Evolutionary conservation across 768 basidiomycete species (phyloP).

Genomic region (Hericium coralloides): DNA sequence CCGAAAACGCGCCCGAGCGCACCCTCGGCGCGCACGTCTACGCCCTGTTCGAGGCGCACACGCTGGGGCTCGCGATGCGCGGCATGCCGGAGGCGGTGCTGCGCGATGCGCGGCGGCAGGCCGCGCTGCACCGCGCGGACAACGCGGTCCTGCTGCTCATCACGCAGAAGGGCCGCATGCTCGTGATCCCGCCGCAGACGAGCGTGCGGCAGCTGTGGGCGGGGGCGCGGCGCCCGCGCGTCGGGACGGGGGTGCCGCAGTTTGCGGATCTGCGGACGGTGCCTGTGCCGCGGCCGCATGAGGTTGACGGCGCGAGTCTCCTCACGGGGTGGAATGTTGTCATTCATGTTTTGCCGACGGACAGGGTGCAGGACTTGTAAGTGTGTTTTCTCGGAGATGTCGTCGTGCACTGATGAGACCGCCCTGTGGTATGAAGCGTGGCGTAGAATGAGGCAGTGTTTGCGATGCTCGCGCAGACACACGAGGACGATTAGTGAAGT

Average conservation of each 20-base stretch:
- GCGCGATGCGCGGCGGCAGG: not conserved
- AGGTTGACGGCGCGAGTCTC: not conserved
- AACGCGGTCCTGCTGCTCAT: not conserved
- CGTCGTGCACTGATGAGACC: too few species aligned
- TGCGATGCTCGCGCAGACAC: too few species aligned
- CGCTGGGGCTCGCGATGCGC: not conserved
- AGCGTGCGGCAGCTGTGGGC: not conserved
- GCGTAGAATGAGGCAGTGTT: too few species aligned
- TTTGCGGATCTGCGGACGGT: not conserved
- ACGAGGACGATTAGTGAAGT: too few species aligned
- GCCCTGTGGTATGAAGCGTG: too few species aligned
- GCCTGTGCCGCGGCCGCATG: not conserved
- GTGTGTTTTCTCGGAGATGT: not conserved
- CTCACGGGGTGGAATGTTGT: not conserved
- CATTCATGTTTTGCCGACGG: not conserved
- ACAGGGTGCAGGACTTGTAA: not conserved
- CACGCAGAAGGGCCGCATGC: not conserved
- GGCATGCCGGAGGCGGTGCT: not conserved
- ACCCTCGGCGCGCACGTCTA: not conserved
- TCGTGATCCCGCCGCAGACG: not conserved
- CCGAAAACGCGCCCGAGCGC: not conserved
- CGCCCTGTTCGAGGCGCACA: not conserved
- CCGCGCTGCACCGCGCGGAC: not conserved
- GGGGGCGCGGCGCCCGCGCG: not conserved
- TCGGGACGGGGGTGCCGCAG: not conserved